phyloP scores from a whole-genome alignment of 768 basidiomycete genomes.

The Leccinum ochraceum region DNA sequence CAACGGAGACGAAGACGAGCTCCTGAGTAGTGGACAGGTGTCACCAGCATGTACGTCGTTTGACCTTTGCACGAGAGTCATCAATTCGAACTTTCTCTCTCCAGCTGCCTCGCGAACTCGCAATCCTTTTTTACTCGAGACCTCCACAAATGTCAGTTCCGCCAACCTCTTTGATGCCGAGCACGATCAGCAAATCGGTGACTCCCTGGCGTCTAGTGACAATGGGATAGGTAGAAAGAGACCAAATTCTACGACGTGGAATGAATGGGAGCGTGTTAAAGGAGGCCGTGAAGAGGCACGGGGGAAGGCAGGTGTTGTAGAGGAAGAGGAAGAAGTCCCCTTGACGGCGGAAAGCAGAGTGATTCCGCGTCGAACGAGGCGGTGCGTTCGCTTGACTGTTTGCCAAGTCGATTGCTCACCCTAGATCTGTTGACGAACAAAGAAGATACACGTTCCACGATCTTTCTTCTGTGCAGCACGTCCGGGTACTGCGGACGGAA shows the following conservation, averaged over 20 bases:
- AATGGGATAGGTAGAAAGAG: constrained; percentile 5
- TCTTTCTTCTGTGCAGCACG: constrained; percentile 47
- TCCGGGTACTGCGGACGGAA: constrained; percentile 54
- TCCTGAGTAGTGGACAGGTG: constrained; percentile 76
- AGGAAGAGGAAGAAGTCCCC: constrained; percentile 10
- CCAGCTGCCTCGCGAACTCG: constrained; percentile 27
- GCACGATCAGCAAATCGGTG: constrained; percentile 15
- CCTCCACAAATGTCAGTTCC: constrained; percentile 33
- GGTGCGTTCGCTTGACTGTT: constrained; percentile 11
- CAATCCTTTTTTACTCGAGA: constrained; percentile 27
- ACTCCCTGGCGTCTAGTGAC: constrained; percentile 4
- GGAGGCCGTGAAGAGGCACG: constrained; percentile 17
- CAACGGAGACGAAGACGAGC: constrained; percentile 57
- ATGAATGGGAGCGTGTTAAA: constrained; percentile 32
- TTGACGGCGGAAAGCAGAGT: constrained; percentile 11
- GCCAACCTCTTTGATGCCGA: constrained; percentile 24
- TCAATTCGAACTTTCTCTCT: constrained; percentile 10
- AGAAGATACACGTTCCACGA: constrained; percentile 70
- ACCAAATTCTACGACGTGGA: constrained; percentile 54
- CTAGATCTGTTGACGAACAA: constrained; percentile 26
- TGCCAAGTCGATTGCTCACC: constrained; percentile 1
- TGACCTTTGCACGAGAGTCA: constrained; percentile 5
- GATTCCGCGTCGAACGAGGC: constrained; percentile 30
- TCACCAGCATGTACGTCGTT: constrained; percentile 62
- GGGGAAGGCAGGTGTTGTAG: constrained; percentile 21